Base-by-base conservation (phyloP, 2,329 filamentous ascomycete species). In the Biscogniauxia mediterranea region DNA sequence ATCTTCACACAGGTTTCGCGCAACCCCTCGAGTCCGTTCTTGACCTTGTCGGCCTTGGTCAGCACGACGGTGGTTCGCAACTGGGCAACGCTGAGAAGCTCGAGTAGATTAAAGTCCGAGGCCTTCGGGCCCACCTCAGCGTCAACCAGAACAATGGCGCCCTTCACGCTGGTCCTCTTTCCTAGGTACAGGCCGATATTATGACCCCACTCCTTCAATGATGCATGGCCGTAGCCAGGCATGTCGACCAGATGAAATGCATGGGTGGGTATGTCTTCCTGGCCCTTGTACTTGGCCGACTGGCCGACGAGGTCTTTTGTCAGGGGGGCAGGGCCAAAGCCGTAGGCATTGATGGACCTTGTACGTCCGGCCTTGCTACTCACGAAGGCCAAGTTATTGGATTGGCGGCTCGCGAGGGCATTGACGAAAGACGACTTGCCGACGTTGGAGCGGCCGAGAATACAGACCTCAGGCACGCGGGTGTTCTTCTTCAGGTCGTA, bases 371-470 rank as follows among this genome's bases (percentile, higher is more conserved):
- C 81, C 20, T 74, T 75, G 17, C 76, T 73, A 69, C 82, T 83
- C 23, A 83, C 82, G 54, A 79, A 76, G 13, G 84, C 84, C 5
- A 82, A 73, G 32, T 49, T 58, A 25, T 61, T 71, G 3, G 79
- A 82, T 59, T 85, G 75, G 28, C 85, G 83, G 38, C 88, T 88
- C 1, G 89, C 85, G 38, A 96, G 83, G 19, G 90, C 89, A 71
- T 96, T 96, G 77, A 96, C 88, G 67, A 96, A 90, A 17, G 91
- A 92, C 1, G 91, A 95, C 75, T 96, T 96, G 71, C 92, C 92
- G 51, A 93, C 92, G 72, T 96, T 96, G 66, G 92, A 93, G 69
- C 93, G 92, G 52, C 92, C 92, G 46, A 96, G 86, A 53, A 96
- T 83, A 71, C 91, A 89, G 56, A 96, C 84, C 66, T 87, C 85